Evolutionary conservation across 108 stramenopile genomes (phyloP).

Genomic region (Nannochloropsis gaditana): DNA sequence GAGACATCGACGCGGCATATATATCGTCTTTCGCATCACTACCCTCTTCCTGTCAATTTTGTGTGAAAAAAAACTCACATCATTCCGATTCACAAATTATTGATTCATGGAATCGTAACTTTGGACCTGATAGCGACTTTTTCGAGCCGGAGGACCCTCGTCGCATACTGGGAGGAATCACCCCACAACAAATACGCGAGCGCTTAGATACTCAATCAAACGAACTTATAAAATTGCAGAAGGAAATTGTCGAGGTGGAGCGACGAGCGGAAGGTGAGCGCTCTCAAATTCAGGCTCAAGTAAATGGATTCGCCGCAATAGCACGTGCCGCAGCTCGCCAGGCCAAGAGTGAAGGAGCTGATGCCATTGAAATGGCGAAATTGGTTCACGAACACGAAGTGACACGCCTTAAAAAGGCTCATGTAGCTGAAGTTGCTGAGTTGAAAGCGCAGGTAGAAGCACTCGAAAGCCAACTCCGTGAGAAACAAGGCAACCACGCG

Average conservation of each 20-base stretch:
- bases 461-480: not conserved
- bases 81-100: not conserved
- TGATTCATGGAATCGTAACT: not conserved
- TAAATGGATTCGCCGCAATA: not conserved
- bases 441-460: not conserved
- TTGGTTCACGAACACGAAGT: not conserved
- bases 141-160: conserved; percentile 11
- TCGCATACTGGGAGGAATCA: not conserved
- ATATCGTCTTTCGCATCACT: too few species aligned
- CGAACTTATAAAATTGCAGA: not conserved
- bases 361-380: not conserved
- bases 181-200: not conserved
- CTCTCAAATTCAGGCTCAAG: not conserved
- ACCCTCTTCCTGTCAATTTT: too few species aligned
- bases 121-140: conserved; percentile 15
- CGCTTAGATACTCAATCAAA: not conserved
- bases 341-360: not conserved
- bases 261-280: not conserved
- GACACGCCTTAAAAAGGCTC: not conserved
- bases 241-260: not conserved
- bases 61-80: too few species aligned
- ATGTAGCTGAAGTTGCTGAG: not conserved
- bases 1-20: too few species aligned
- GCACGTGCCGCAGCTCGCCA: conserved; percentile 6
- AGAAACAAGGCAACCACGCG: too few species aligned